These are phyloP conservation scores for Puya raimondii DNA, from an alignment of 176 grass and related monocot genomes.

Conservation along the genomic window DNA sequence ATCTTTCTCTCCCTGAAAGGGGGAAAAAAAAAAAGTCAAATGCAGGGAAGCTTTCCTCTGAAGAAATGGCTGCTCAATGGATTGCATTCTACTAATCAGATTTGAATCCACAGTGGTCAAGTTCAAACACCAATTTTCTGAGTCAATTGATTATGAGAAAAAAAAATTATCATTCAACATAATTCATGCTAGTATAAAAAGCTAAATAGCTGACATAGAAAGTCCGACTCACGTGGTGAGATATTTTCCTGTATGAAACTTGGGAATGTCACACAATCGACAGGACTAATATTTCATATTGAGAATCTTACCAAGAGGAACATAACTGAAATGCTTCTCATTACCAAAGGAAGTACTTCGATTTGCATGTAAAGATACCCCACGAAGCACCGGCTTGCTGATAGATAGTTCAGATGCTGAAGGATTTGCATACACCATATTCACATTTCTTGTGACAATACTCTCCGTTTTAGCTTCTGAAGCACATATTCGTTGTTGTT, in stretches of 20 bases:
- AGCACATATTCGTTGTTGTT: neutral
- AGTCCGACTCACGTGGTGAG: too few species aligned
- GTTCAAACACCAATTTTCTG: too few species aligned
- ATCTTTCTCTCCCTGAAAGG: too few species aligned
- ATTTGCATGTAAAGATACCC: neutral
- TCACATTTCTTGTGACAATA: neutral
- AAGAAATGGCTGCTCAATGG: too few species aligned
- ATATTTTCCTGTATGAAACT: neutral
- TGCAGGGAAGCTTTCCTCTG: too few species aligned
- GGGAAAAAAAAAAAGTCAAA: too few species aligned
- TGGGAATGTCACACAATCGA: neutral
- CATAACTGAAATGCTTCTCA: slow-evolving; percentile 1
- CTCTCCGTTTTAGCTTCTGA: neutral
- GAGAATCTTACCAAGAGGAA: slow-evolving; percentile 42
- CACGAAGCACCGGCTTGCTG: neutral
- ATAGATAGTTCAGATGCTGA: neutral
- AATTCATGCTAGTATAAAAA: too few species aligned
- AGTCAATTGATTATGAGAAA: too few species aligned
- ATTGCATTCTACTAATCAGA: too few species aligned
- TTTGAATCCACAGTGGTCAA: too few species aligned
- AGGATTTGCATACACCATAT: neutral
- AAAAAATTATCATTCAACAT: too few species aligned
- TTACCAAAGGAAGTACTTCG: neutral
- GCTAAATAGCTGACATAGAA: too few species aligned
- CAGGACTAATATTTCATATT: slow-evolving; percentile 45